Evolutionary conservation across 2,329 filamentous ascomycete genomes (phyloP).

Genomic region (Alternaria atra): DNA sequence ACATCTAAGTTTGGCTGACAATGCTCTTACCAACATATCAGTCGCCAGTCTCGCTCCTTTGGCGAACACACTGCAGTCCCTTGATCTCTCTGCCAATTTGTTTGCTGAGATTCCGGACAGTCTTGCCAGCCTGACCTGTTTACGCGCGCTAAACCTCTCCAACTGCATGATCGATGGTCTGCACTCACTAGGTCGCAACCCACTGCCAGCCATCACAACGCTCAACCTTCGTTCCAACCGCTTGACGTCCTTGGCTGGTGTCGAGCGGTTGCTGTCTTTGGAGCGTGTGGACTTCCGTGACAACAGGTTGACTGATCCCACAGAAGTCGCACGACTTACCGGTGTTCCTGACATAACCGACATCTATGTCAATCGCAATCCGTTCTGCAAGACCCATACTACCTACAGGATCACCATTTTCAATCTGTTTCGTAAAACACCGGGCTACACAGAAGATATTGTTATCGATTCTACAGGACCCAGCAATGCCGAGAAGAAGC

Average conservation of each 20-base stretch:
- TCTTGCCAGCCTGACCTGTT: slow-evolving; percentile 80
- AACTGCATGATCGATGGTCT: slow-evolving; percentile 98
- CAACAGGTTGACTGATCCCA: slow-evolving; percentile 89
- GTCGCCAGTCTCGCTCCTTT: slow-evolving; percentile 80
- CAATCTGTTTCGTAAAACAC: slow-evolving; percentile 90
- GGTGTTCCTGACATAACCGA: slow-evolving; percentile 90
- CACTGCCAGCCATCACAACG: slow-evolving; percentile 90
- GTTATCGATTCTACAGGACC: slow-evolving; percentile 86
- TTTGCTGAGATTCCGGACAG: slow-evolving; percentile 96
- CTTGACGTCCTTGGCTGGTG: slow-evolving; percentile 83
- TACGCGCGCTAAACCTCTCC: slow-evolving; percentile 92
- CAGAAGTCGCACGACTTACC: slow-evolving; percentile 87
- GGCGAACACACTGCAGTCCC: slow-evolving; percentile 85
- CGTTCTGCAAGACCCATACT: slow-evolving; percentile 86
- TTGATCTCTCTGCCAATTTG: slow-evolving; percentile 91
- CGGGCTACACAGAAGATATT: slow-evolving; percentile 90
- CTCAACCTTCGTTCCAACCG: slow-evolving; percentile 91
- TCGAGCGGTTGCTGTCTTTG: slow-evolving; percentile 86
- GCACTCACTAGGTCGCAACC: slow-evolving; percentile 83
- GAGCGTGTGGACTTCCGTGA: slow-evolving; percentile 92
- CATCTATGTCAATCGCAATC: slow-evolving; percentile 91
- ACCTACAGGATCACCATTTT: slow-evolving; percentile 91
- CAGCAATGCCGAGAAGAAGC: slow-evolving; percentile 84
- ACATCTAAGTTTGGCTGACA: slow-evolving; percentile 91
- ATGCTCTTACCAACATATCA: slow-evolving; percentile 82